Percentiles rank a stretch among this genome's conserved stretches.
Evolutionary conservation across 768 basidiomycete genomes (phyloP).

Genomic region (Kwoniella botswanensis): DNA sequence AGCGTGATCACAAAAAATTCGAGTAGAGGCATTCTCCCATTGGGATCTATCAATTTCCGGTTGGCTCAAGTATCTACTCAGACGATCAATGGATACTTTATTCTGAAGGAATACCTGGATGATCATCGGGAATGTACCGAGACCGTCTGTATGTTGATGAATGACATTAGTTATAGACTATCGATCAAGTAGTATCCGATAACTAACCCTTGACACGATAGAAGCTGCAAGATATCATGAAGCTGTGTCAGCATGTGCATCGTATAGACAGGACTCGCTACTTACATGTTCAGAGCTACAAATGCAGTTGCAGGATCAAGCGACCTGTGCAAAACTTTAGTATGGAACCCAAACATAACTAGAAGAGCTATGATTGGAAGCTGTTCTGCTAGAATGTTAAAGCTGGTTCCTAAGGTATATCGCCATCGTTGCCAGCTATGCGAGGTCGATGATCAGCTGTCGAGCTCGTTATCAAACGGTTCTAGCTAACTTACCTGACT

Average conservation of each 20-base stretch:
- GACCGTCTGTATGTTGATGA: slow-evolving; percentile 1
- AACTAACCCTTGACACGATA: slow-evolving; percentile 38
- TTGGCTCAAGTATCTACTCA: slow-evolving; percentile 41
- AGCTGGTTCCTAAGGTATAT: slow-evolving; percentile 51
- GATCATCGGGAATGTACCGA: slow-evolving; percentile 31
- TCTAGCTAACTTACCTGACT: slow-evolving; percentile 36
- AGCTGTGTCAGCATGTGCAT: no score
- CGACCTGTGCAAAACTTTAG: slow-evolving; percentile 42
- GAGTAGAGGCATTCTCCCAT: slow-evolving; percentile 1
- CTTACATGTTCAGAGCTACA: slow-evolving; percentile 48
- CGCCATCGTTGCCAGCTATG: slow-evolving; percentile 49
- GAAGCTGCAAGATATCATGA: slow-evolving; percentile 15
- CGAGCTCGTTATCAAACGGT: no score
- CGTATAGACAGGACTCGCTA: not conserved
- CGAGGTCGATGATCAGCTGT: not conserved
- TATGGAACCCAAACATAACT: slow-evolving; percentile 49
- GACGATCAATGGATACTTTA: slow-evolving; percentile 46
- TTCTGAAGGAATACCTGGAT: slow-evolving; percentile 33
- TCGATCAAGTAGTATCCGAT: no score
- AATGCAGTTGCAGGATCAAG: slow-evolving; percentile 53
- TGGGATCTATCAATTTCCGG: slow-evolving; percentile 35
- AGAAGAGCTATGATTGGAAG: slow-evolving; percentile 41
- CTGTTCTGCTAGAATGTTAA: slow-evolving; percentile 51
- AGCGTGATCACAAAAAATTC: slow-evolving; percentile 29
- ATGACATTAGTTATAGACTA: no score